Evolutionary conservation across 139 green algal genomes (phyloP).

Genomic region (Tetradesmus lagerheimii): DNA sequence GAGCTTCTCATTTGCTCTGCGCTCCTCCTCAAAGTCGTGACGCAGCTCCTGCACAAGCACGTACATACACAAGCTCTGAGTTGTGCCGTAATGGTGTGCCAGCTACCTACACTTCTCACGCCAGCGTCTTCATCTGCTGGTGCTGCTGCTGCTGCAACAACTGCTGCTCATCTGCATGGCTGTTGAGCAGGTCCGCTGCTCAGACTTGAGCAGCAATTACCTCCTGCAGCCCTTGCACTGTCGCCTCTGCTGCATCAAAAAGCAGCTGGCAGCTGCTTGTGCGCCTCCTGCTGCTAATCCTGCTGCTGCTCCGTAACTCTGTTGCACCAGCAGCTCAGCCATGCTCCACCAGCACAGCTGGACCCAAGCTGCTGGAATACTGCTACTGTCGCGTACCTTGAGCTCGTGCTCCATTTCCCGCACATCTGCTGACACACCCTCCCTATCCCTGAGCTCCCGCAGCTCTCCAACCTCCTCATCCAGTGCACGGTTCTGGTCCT

Average conservation of each 20-base stretch:
- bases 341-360: background rate
- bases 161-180: background rate
- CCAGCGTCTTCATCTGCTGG: background rate
- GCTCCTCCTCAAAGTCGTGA: conserved; percentile 39
- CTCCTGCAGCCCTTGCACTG: background rate
- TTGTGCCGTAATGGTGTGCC: too few relatives aligned
- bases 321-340: background rate
- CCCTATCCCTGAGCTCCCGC: conserved; percentile 34
- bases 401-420: conserved; percentile 38
- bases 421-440: background rate
- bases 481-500: conserved; percentile 17
- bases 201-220: background rate
- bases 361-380: background rate
- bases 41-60: conserved; percentile 35
- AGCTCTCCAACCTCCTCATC: conserved; percentile 44
- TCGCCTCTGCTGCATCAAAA: background rate
- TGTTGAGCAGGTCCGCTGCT: too few relatives aligned
- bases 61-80: background rate
- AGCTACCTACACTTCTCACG: background rate
- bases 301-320: background rate
- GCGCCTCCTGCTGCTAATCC: background rate
- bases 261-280: background rate
- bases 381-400: background rate
- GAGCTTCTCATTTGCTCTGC: conserved; percentile 36
- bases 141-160: background rate